A percentile compares a stretch with the other conserved stretches of the same genome.
phyloP scores from a whole-genome alignment of 2,329 filamentous ascomycete species.

The Aspergillus eucalypticola region DNA sequence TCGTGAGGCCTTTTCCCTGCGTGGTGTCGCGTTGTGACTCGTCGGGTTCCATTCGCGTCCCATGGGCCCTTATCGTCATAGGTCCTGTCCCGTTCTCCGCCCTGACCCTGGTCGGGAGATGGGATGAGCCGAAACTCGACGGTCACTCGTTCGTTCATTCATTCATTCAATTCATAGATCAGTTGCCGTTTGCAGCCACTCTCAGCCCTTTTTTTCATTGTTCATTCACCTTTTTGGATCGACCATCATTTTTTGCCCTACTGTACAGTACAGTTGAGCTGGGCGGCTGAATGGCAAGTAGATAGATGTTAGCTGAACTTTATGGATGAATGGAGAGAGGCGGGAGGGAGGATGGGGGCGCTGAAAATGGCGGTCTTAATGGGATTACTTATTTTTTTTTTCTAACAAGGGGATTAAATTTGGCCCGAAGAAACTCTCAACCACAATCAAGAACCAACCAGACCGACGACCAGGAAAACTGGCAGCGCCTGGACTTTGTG shows the following conservation, averaged over 20 bases:
- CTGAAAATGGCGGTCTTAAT: conserved; percentile 2
- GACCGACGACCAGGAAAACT: neutral
- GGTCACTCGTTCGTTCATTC: neutral
- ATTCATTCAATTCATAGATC: conserved; percentile 23
- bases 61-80: conserved; percentile 27
- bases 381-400: neutral
- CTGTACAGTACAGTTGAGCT: neutral
- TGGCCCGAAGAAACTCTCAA: neutral
- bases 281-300: neutral
- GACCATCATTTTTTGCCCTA: neutral
- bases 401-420: neutral
- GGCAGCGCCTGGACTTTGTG: conserved; percentile 3
- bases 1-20: conserved; percentile 15
- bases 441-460: neutral
- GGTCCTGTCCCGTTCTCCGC: conserved; percentile 18
- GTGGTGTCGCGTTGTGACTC: conserved; percentile 32
- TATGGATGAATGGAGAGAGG: too few species aligned
- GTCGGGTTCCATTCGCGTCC: conserved; percentile 26
- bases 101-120: conserved; percentile 6
- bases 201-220: conserved; percentile 10
- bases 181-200: conserved; percentile 23
- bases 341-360: neutral
- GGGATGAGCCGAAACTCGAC: neutral
- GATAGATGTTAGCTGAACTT: neutral
- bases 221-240: conserved; percentile 21